Conservation (phyloP, 306 rosid species). For the Urtica urens region DNA sequence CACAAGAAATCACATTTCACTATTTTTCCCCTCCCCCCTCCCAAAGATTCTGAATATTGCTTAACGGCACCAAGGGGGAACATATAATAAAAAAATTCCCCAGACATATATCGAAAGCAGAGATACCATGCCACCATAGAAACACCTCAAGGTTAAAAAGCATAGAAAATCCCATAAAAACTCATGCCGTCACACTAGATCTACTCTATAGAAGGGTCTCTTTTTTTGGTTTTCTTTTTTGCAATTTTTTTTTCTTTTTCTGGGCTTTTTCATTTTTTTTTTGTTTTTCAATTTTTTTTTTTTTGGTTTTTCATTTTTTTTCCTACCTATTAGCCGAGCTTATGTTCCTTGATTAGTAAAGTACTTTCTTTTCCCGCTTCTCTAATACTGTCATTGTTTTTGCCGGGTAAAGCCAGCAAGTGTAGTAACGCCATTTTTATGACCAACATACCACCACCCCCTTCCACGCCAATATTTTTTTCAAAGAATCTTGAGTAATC, state of each 20-base stretch:
- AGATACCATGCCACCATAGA: constrained; percentile 26
- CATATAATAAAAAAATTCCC: constrained; percentile 32
- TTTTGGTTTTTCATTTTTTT: constrained; percentile 7
- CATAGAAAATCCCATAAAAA: constrained; percentile 21
- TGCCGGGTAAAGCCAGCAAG: constrained; percentile 30
- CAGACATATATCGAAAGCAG: constrained; percentile 13
- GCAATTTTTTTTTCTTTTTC: not conserved
- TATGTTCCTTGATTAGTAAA: constrained; percentile 20
- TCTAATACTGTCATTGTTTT: constrained; percentile 19
- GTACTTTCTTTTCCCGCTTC: constrained; percentile 13
- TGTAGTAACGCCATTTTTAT: constrained; percentile 21
- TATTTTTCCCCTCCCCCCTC: constrained; percentile 12
- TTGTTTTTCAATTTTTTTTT: constrained; percentile 8
- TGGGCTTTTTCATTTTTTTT: constrained; percentile 5
- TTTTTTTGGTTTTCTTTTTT: constrained; percentile 7
- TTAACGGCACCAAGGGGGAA: constrained; percentile 38
- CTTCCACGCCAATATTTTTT: constrained; percentile 17
- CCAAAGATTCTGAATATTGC: constrained; percentile 46
- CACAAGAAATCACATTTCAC: constrained; percentile 6
- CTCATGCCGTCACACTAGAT: constrained; percentile 28
- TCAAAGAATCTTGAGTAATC: constrained; percentile 11
- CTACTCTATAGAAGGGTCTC: constrained; percentile 19
- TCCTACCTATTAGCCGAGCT: not conserved
- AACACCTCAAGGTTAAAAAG: constrained; percentile 24
- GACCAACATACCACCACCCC: constrained; percentile 18